Evolutionary conservation across 768 basidiomycete species (phyloP).

Genomic region (Steccherinum ochraceum): DNA sequence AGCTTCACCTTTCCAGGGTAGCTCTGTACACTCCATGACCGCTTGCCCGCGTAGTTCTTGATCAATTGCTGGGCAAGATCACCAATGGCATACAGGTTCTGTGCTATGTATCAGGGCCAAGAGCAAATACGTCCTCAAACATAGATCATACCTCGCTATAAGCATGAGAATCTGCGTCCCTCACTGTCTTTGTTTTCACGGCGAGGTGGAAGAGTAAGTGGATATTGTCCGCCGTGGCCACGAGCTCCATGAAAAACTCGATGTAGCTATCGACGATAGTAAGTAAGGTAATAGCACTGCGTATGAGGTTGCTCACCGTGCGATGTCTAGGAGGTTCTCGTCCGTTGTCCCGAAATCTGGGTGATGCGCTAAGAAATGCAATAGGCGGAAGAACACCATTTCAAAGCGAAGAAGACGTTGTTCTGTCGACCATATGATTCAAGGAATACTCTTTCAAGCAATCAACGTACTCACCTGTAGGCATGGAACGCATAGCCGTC

Average conservation of each 20-base stretch:
- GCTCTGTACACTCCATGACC: constrained; percentile 71
- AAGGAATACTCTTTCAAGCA: neutral
- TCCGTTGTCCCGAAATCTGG: constrained; percentile 76
- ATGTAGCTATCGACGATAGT: constrained; percentile 80
- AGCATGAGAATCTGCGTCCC: constrained; percentile 63
- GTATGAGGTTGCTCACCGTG: constrained; percentile 75
- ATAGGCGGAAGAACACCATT: constrained; percentile 74
- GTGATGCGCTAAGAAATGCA: constrained; percentile 89
- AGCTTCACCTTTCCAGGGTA: constrained; percentile 78
- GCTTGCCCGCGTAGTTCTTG: constrained; percentile 51
- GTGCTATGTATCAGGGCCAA: neutral
- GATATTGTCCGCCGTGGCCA: constrained; percentile 77
- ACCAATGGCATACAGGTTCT: constrained; percentile 85
- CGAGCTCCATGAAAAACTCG: constrained; percentile 76
- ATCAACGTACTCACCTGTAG: constrained; percentile 31
- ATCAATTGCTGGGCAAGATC: constrained; percentile 90
- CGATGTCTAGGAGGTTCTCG: constrained; percentile 70
- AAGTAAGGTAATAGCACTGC: constrained; percentile 4
- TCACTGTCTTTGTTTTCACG: constrained; percentile 77
- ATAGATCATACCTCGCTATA: constrained; percentile 55
- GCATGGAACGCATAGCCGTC: constrained; percentile 40
- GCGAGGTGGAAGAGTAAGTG: constrained; percentile 81
- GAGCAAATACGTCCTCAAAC: neutral
- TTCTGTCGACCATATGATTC: constrained; percentile 25
- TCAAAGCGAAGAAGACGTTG: constrained; percentile 67